Percentiles rank a stretch among this genome's conserved stretches.
Evolutionary conservation across 495 filamentous ascomycete genomes (phyloP).

Genomic region (Xylaria flabelliformis): DNA sequence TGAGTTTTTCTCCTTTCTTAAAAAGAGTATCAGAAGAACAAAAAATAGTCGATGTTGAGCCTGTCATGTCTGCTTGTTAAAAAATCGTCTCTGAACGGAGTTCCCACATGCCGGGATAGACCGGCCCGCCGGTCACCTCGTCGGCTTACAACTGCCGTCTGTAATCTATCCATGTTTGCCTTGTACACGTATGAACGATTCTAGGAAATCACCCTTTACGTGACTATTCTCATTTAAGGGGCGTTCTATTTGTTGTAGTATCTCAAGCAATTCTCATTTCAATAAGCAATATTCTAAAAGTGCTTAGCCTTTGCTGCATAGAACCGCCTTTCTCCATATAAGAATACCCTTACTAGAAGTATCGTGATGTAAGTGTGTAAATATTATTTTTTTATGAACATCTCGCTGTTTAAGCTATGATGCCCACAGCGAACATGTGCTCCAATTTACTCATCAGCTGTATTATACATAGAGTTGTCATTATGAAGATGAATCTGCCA

Average conservation of each 20-base stretch:
- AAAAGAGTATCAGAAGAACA: not conserved
- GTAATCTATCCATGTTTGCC: no score
- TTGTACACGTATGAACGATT: not conserved
- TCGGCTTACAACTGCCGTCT: not conserved
- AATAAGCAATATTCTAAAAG: not conserved
- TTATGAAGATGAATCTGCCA: no score
- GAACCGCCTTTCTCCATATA: not conserved
- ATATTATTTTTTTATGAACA: not conserved
- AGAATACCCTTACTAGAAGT: not conserved
- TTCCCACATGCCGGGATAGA: not conserved
- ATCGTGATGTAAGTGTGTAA: not conserved
- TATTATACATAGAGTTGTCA: not conserved
- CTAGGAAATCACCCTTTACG: not conserved
- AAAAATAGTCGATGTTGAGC: not conserved
- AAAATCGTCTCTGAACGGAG: not conserved
- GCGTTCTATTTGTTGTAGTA: not conserved
- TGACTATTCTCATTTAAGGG: not conserved
- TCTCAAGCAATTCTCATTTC: not conserved
- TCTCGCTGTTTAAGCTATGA: not conserved
- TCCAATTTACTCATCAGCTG: not conserved
- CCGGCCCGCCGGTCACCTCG: not conserved
- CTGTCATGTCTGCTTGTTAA: not conserved
- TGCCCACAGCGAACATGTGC: not conserved
- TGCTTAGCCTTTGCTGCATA: not conserved
- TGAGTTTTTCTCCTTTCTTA: not conserved